phyloP scores from a whole-genome alignment of 2,329 filamentous ascomycete species.

The Xylariaceae sp. region DNA sequence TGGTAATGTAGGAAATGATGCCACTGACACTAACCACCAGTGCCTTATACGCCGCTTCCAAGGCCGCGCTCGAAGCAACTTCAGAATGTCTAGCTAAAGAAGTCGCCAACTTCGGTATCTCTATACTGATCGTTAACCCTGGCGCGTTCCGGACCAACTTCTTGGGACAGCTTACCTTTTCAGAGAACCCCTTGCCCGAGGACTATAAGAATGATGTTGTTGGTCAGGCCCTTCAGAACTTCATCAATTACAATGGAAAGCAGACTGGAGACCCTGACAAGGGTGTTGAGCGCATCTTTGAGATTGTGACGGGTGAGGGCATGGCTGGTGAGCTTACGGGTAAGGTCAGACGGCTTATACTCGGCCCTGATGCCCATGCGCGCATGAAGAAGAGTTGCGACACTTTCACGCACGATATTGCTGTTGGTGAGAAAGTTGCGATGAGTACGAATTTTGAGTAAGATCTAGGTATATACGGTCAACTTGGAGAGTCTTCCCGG shows the following conservation, averaged over 20 bases:
- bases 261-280: slow-evolving; percentile 34
- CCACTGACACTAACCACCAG: not conserved
- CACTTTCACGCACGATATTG: slow-evolving; percentile 22
- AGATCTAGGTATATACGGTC: not conserved
- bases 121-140: slow-evolving; percentile 39
- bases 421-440: slow-evolving; percentile 22
- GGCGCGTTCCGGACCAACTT: slow-evolving; percentile 41
- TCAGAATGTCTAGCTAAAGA: slow-evolving; percentile 36
- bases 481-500: not conserved
- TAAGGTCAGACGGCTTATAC: slow-evolving; percentile 33
- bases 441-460: slow-evolving; percentile 20
- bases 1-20: not conserved
- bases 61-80: slow-evolving; percentile 38
- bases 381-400: slow-evolving; percentile 23
- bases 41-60: slow-evolving; percentile 30
- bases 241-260: slow-evolving; percentile 20
- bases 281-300: slow-evolving; percentile 35
- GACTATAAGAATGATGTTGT: slow-evolving; percentile 22
- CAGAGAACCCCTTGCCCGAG: slow-evolving; percentile 18
- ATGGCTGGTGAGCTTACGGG: slow-evolving; percentile 31
- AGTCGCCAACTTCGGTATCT: slow-evolving; percentile 33
- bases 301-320: slow-evolving; percentile 33
- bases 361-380: slow-evolving; percentile 33
- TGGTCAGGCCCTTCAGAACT: slow-evolving; percentile 12
- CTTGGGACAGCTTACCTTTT: slow-evolving; percentile 21